Percentiles rank a stretch among this genome's conserved stretches.
Evolutionary conservation across 805 yeast species (phyloP).

Genomic region (Wickerhamomyces sydowiorum): DNA sequence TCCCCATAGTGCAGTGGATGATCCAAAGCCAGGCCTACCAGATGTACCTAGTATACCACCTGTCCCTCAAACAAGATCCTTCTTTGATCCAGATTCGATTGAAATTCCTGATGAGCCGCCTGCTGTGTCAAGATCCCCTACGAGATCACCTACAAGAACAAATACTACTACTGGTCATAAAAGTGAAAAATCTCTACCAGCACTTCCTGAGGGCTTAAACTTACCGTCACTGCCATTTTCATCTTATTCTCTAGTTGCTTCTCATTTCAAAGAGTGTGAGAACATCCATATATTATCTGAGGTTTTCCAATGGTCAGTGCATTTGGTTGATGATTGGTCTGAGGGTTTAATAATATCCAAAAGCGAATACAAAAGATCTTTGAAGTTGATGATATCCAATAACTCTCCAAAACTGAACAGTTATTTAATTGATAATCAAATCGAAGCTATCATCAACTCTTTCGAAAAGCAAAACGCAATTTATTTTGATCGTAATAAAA

Average conservation of each 20-base stretch:
- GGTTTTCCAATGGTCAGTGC: constrained; percentile 48
- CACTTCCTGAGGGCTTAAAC: constrained; percentile 32
- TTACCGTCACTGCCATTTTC: constrained; percentile 55
- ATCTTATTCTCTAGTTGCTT: constrained; percentile 39
- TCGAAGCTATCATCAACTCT: constrained; percentile 40
- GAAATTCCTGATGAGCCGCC: not conserved
- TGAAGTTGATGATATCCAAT: constrained; percentile 44
- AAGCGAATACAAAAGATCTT: constrained; percentile 47
- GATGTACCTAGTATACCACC: not conserved
- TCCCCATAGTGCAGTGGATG: not conserved
- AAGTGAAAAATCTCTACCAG: constrained; percentile 27
- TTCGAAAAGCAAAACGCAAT: constrained; percentile 38
- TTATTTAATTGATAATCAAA: constrained; percentile 45
- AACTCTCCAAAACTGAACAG: constrained; percentile 44
- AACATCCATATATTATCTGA: constrained; percentile 41
- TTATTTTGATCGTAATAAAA: constrained; percentile 27
- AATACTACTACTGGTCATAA: not conserved
- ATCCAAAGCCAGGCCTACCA: not conserved
- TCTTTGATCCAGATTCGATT: not conserved
- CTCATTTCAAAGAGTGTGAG: constrained; percentile 44
- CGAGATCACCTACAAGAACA: not conserved
- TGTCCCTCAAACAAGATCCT: not conserved
- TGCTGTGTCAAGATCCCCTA: not conserved
- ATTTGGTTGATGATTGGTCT: constrained; percentile 45
- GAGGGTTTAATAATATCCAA: constrained; percentile 44